Evolutionary conservation across 805 yeast species (phyloP).

Genomic region (Candida wancherniae): DNA sequence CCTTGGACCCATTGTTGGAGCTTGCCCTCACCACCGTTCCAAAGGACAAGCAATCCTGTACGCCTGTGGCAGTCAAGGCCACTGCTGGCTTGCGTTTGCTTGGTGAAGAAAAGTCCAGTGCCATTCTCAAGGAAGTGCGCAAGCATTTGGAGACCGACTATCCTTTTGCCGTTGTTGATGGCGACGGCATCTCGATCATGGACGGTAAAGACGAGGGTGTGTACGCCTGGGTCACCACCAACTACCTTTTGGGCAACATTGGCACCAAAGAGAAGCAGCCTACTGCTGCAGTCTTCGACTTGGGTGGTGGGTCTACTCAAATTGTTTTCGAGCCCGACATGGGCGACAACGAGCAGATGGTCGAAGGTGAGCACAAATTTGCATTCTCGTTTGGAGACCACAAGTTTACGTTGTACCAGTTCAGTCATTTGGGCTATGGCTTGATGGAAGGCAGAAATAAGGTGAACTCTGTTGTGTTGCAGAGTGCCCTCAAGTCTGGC

Average conservation of each 20-base stretch:
- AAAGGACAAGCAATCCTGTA: constrained; percentile 61
- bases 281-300: constrained; percentile 95
- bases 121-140: constrained; percentile 73
- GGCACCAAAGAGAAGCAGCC: constrained; percentile 72
- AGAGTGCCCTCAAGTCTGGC: constrained; percentile 37
- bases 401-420: constrained; percentile 80
- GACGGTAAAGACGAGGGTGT: constrained; percentile 97
- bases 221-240: constrained; percentile 97
- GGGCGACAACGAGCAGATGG: constrained; percentile 53
- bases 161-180: constrained; percentile 88
- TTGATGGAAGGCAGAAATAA: constrained; percentile 89
- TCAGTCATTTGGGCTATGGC: constrained; percentile 93
- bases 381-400: constrained; percentile 75
- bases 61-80: constrained; percentile 96
- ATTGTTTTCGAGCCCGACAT: constrained; percentile 95
- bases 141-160: constrained; percentile 68
- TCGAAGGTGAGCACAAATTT: constrained; percentile 86
- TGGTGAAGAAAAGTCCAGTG: constrained; percentile 68
- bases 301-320: constrained; percentile 98
- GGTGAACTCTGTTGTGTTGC: constrained; percentile 63
- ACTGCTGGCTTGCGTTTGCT: constrained; percentile 92
- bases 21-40: constrained; percentile 79
- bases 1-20: constrained; percentile 77
- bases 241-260: constrained; percentile 88
- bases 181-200: constrained; percentile 88